Conservation (phyloP, 208 protist genomes). For the Crithidia brevicula region DNA sequence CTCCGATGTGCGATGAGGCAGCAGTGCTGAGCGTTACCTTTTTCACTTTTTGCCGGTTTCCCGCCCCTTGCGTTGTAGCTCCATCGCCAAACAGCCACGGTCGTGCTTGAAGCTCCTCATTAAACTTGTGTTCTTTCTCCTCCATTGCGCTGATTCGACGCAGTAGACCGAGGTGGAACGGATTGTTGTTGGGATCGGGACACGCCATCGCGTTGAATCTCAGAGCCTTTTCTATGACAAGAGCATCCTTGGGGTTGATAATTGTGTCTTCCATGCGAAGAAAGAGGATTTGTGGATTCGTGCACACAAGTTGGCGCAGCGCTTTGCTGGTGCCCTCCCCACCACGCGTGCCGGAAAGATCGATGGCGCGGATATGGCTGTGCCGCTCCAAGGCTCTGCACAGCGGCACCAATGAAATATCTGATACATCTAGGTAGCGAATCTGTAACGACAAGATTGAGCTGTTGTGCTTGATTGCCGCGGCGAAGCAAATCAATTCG, state of each 20-base stretch:
- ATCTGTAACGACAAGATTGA: constrained; percentile 86
- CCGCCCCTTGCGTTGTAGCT: neutral
- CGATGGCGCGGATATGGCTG: constrained; percentile 61
- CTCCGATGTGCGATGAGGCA: constrained; percentile 40
- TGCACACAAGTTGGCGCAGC: constrained; percentile 68
- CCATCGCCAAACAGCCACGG: constrained; percentile 57
- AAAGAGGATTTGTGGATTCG: constrained; percentile 81
- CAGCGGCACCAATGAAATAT: constrained; percentile 76
- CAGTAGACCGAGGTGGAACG: constrained; percentile 78
- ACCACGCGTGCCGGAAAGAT: constrained; percentile 75
- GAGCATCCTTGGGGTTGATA: constrained; percentile 44
- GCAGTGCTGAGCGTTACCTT: constrained; percentile 31
- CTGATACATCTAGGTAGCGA: constrained; percentile 75
- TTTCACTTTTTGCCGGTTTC: constrained; percentile 25
- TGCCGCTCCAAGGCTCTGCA: constrained; percentile 67
- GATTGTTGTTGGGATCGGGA: constrained; percentile 77
- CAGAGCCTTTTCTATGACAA: constrained; percentile 65
- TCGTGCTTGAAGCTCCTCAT: constrained; percentile 56
- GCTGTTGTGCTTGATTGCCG: constrained; percentile 78
- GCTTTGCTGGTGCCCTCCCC: constrained; percentile 64
- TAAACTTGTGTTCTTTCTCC: constrained; percentile 69
- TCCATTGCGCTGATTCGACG: constrained; percentile 76
- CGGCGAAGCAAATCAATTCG: constrained; percentile 79
- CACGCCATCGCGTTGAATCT: constrained; percentile 73
- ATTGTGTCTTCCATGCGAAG: constrained; percentile 71